Evolutionary conservation across 2,329 filamentous ascomycete species (phyloP).

Genomic region (Calonectria henricotiae): DNA sequence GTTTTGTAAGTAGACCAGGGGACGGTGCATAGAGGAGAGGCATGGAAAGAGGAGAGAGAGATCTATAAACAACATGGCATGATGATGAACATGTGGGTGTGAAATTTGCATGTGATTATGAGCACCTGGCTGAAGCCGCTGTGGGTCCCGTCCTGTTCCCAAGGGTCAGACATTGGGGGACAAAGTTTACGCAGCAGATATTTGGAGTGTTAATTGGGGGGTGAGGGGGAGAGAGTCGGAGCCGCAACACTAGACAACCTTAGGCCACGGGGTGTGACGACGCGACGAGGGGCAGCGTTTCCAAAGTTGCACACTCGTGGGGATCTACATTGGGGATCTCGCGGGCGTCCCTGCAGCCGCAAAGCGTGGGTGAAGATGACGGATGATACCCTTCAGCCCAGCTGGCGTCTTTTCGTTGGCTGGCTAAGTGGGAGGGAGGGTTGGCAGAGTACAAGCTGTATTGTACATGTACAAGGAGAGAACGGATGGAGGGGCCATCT

Average conservation of each 20-base stretch:
- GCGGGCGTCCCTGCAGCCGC: slow-evolving; percentile 36
- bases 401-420: slow-evolving; percentile 9
- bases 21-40: slow-evolving; percentile 38
- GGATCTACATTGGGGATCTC: slow-evolving; percentile 28
- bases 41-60: slow-evolving; percentile 38
- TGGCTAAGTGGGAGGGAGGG: slow-evolving; percentile 10
- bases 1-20: slow-evolving; percentile 37
- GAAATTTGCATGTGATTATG: slow-evolving; percentile 49
- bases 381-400: slow-evolving; percentile 30
- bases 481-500: neutral
- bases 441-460: neutral
- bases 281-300: neutral
- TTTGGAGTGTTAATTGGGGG: slow-evolving; percentile 22
- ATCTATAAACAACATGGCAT: slow-evolving; percentile 27
- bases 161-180: slow-evolving; percentile 26
- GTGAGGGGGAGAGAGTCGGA: slow-evolving; percentile 26
- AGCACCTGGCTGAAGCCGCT: slow-evolving; percentile 30
- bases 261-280: neutral
- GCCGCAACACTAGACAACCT: slow-evolving; percentile 29
- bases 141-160: slow-evolving; percentile 44
- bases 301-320: neutral
- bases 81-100: slow-evolving; percentile 20
- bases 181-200: neutral
- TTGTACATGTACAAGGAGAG: slow-evolving; percentile 9
- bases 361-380: neutral